Conservation (phyloP, 306 rosid genomes). For the Malus asiatica region DNA sequence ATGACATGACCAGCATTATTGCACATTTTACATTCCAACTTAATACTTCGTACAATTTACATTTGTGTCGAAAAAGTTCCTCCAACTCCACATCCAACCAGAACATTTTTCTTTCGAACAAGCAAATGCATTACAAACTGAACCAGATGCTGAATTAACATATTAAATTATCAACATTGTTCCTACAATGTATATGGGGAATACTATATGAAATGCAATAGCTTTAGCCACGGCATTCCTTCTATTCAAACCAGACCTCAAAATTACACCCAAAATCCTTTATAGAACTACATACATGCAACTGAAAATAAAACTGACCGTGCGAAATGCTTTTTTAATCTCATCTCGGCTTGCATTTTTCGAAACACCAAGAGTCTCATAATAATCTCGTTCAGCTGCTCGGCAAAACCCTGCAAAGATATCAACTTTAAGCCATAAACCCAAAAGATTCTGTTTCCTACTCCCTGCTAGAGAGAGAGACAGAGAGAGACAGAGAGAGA, state of each 20-base stretch:
- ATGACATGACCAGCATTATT: background rate
- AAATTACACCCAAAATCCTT: background rate
- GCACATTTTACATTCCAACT: background rate
- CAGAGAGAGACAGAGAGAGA: background rate
- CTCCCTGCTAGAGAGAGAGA: background rate
- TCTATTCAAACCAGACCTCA: background rate
- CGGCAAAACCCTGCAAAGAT: slow-evolving; percentile 34
- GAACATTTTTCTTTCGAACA: background rate
- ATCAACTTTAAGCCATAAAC: background rate
- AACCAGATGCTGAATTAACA: background rate
- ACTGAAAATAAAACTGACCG: slow-evolving; percentile 37
- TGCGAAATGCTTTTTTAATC: slow-evolving; percentile 67
- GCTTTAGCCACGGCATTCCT: background rate
- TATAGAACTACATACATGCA: background rate
- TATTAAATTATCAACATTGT: background rate
- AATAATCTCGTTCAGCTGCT: slow-evolving; percentile 48
- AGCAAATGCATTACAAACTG: background rate
- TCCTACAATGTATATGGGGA: background rate
- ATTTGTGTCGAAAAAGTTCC: background rate
- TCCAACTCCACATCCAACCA: background rate
- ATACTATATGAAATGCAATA: background rate
- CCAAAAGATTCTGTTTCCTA: background rate
- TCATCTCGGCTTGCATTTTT: slow-evolving; percentile 62
- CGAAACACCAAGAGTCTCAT: slow-evolving; percentile 61
- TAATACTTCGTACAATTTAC: background rate